phyloP scores from a whole-genome alignment of 495 filamentous ascomycete genomes.

The Hamigera avellanea region DNA sequence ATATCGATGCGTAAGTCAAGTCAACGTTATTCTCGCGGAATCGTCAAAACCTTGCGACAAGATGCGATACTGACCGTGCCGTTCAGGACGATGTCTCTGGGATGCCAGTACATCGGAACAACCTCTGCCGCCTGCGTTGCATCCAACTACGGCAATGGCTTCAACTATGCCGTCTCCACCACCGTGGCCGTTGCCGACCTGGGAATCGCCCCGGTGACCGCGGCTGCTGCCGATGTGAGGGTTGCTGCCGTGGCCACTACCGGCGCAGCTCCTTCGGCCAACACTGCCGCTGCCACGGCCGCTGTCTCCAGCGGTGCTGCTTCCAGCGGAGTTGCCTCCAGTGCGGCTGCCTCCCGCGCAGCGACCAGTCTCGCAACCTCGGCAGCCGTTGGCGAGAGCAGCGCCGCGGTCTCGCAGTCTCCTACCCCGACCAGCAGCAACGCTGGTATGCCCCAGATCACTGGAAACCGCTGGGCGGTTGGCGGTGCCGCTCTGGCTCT shows the following conservation, averaged over 20 bases:
- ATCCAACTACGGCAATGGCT: too few relatives aligned
- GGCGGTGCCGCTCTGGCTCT: conserved; percentile 20
- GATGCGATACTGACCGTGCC: too few relatives aligned
- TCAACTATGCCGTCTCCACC: too few relatives aligned
- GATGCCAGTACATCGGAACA: too few relatives aligned
- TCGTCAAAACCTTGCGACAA: too few relatives aligned
- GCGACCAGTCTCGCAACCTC: too few relatives aligned
- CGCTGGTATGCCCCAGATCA: not conserved
- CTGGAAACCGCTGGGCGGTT: conserved; percentile 11
- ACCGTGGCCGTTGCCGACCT: not conserved
- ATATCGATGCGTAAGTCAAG: too few relatives aligned
- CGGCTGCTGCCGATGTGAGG: not conserved
- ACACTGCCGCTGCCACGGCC: not conserved
- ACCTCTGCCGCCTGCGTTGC: too few relatives aligned
- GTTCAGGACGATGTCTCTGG: too few relatives aligned
- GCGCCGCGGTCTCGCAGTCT: too few relatives aligned
- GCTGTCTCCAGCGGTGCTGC: not conserved
- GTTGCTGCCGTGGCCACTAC: not conserved
- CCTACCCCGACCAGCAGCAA: not conserved
- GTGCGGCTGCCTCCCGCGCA: not conserved
- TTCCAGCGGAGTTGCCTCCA: not conserved
- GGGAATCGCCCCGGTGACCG: not conserved
- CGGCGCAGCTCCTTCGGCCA: not conserved
- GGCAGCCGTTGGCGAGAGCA: too few relatives aligned
- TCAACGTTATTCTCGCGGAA: too few relatives aligned